Percentiles rank a stretch among this genome's conserved stretches.
Evolutionary conservation across 2,329 filamentous ascomycete genomes (phyloP).

Genomic region (Talaromyces sp.): DNA sequence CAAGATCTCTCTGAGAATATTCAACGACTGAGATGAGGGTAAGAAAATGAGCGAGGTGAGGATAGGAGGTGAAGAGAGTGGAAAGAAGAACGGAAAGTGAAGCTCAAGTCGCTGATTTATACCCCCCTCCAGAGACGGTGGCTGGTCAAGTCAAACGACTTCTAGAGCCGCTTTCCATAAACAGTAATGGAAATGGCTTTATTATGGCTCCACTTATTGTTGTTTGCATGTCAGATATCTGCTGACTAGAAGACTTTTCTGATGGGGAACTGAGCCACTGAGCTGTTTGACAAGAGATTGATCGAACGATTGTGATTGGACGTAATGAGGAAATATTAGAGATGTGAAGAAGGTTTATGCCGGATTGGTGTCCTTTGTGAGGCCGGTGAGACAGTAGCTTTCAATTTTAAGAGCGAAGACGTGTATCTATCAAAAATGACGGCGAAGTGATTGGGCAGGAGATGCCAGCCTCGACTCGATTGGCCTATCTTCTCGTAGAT

Average conservation of each 20-base stretch:
- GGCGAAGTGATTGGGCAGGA: not conserved
- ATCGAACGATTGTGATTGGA: not conserved
- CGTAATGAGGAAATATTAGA: not conserved
- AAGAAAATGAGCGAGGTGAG: not conserved
- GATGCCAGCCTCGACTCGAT: not conserved
- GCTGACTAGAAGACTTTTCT: not conserved
- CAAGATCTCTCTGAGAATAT: not conserved
- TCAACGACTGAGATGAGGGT: not conserved
- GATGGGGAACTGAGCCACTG: not conserved
- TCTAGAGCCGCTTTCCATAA: not conserved
- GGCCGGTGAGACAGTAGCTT: not conserved
- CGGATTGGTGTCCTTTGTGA: not conserved
- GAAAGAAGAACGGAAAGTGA: not conserved
- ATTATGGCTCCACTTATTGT: not conserved
- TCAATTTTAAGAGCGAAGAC: not conserved
- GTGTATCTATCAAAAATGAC: not conserved
- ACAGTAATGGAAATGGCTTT: not conserved
- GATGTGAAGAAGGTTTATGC: not conserved
- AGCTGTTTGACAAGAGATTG: not conserved
- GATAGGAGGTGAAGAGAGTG: not conserved
- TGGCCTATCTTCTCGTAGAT: not conserved
- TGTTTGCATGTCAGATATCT: slow-evolving; percentile 1
- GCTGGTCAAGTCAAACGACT: not conserved
- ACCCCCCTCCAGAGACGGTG: not conserved
- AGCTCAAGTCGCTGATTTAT: not conserved